phyloP scores from a whole-genome alignment of 73 alveolate species.

The Paraurostyla sp. region DNA sequence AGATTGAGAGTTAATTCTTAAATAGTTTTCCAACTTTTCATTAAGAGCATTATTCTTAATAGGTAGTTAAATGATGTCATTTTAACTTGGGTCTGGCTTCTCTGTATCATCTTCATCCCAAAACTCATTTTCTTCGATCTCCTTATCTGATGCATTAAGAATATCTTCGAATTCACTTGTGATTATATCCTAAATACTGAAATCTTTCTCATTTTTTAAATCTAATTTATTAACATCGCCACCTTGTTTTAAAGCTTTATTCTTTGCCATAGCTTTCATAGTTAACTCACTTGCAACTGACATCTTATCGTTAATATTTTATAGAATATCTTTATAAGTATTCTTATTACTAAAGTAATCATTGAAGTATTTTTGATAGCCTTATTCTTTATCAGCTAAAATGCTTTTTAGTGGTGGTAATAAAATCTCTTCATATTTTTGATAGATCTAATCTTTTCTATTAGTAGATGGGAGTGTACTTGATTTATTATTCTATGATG shows the following conservation, averaged over 20 bases:
- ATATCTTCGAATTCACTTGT: neutral
- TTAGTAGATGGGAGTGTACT: neutral
- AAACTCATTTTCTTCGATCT: neutral
- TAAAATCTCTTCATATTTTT: conserved; percentile 18
- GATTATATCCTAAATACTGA: neutral
- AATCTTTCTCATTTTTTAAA: neutral
- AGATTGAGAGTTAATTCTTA: neutral
- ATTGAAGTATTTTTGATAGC: conserved; percentile 14
- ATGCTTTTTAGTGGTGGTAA: neutral
- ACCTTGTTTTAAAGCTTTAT: neutral
- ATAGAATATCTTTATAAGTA: neutral
- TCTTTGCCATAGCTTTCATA: conserved; percentile 6
- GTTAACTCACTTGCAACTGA: neutral
- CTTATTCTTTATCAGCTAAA: neutral
- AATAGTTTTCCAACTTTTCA: neutral
- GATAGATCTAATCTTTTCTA: neutral
- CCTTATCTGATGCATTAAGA: neutral
- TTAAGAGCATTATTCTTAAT: neutral
- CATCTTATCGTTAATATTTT: neutral
- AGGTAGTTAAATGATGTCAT: no score
- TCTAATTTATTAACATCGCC: neutral
- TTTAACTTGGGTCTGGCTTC: neutral
- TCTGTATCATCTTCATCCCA: neutral
- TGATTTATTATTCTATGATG: neutral
- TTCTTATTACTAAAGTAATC: conserved; percentile 21